Evolutionary conservation across 2,329 filamentous ascomycete genomes (phyloP), one percentile per base, ranked within the genome.

Genomic region (Alternaria gaisen): DNA sequence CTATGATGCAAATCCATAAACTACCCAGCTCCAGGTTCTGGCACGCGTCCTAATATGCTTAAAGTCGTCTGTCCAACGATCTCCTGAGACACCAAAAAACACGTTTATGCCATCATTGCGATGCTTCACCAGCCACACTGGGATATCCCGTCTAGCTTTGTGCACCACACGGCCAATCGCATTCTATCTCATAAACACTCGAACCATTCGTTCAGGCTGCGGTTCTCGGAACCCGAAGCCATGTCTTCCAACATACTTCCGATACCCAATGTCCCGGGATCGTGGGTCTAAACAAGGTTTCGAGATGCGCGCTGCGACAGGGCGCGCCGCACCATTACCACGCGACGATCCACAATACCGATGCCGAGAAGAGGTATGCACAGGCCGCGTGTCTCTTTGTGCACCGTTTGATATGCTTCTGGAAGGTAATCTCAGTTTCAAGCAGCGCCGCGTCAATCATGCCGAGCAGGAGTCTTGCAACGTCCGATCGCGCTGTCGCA

Each of bases 301-400:
- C 60, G 56, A 59, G 38, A 53, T 30, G 26, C n/a, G 47, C 32
- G 44, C n/a, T 64, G 64, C 59, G 50, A 61, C 61, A 41, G 44
- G 41, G 32, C 53, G 28, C 38, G 61, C 56, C 55, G 52, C 64
- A 62, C 61, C 55, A 61, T 58, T 26, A 38, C 28, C 50, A 54
- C 34, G 16, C 42, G 20, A 46, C 46, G 20, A 56, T 46, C 12
- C 40, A 28, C 32, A 50, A 50, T 44, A 43, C 34, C 46, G 40
- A 42, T n/a, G 18, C 24, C 34, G 26, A 43, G 14, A 32, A 50
- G 46, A 50, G 30, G 30, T 22, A 50, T 50, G 48, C 47, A 43
- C 46, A 34, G 44, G 36, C 53, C 40, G 38, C 53, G 10, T 50
- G n/a, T 40, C 53, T 51, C 50, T 50, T 26, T 64, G 32, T 36